Base-by-base conservation (phyloP, 306 rosid species). In the Malus sylvestris region DNA sequence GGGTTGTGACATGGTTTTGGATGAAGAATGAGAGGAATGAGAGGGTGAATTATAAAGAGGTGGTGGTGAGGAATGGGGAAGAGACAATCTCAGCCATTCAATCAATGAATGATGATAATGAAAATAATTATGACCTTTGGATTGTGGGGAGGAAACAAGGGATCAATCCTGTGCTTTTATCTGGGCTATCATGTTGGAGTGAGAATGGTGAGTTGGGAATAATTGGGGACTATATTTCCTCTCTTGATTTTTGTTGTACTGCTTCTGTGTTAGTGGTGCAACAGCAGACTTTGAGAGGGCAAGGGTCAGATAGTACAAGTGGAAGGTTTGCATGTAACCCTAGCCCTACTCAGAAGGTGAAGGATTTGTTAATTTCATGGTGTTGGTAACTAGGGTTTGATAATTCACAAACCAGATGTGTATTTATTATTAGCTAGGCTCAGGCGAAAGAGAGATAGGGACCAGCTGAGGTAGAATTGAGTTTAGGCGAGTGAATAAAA, bases 1-100 rank as follows among this genome's bases (percentile, higher is more conserved):
- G 96, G 8, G 61, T 81, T 23, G 91, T 90, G 65, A 93, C 97
- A 0, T 91, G 90, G 97, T 91, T 93, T 70, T 93, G 96, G 92
- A 92, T 93, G 3, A 93, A 91, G 83, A 91, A 93, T 60, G 97
- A 93, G 81, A 14, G 16, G 11, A 88, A 91, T 67, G 59, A 75
- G 3, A 81, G 86, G 65, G 89, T 93, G 76, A 27, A 40, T 49
- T 93, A 91, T 5, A 88, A 79, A 66, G 97, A 93, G 46, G 89
- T 93, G 35, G 85, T 87, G 10, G 97, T 90, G 32, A 82, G 25
- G 45, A 83, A 86, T 76, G 98, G 96, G 4, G 92, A 85, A 18
- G 90, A 88, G 71, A 93, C 96, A 8, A 69, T 88, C 4, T 85
- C 76, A 14, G 89, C 86, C 6, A 88, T 93, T 60, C 86, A 76